Percentiles rank a stretch among this genome's conserved stretches.
These are phyloP conservation scores for Candida krabiensis DNA, from an alignment of 805 yeast genomes.

Conservation along the genomic window DNA sequence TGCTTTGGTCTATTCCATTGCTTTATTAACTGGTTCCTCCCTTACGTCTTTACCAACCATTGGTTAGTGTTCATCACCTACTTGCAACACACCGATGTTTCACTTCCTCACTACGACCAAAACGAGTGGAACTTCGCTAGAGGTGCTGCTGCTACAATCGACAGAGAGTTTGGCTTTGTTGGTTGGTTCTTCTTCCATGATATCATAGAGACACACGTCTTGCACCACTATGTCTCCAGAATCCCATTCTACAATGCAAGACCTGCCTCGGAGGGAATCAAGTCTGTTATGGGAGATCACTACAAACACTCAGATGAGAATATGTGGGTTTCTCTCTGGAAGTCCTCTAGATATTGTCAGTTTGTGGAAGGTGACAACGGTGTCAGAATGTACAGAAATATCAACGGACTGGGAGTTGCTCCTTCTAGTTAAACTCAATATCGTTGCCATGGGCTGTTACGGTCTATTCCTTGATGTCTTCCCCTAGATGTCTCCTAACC, in stretches of 20 bases:
- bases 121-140: slow-evolving; percentile 81
- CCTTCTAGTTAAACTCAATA: slow-evolving; percentile 14
- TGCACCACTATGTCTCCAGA: slow-evolving; percentile 80
- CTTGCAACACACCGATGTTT: slow-evolving; percentile 79
- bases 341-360: slow-evolving; percentile 64
- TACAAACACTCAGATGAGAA: slow-evolving; percentile 66
- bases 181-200: slow-evolving; percentile 83
- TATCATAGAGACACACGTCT: slow-evolving; percentile 86
- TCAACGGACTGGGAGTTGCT: slow-evolving; percentile 56
- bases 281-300: slow-evolving; percentile 82
- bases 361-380: slow-evolving; percentile 74
- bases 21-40: slow-evolving; percentile 69
- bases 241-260: slow-evolving; percentile 89
- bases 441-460: no score
- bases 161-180: slow-evolving; percentile 77
- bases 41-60: slow-evolving; percentile 80
- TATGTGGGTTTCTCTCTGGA: slow-evolving; percentile 71
- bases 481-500: no score
- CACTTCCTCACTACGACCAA: slow-evolving; percentile 77
- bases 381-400: slow-evolving; percentile 72
- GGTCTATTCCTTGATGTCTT: no score
- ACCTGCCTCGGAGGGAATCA: slow-evolving; percentile 73
- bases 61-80: slow-evolving; percentile 88
- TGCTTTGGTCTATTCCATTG: slow-evolving; percentile 63
- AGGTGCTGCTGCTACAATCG: slow-evolving; percentile 90